Evolutionary conservation across 2,329 filamentous ascomycete species (phyloP).

Genomic region (Diplocarpon mali): DNA sequence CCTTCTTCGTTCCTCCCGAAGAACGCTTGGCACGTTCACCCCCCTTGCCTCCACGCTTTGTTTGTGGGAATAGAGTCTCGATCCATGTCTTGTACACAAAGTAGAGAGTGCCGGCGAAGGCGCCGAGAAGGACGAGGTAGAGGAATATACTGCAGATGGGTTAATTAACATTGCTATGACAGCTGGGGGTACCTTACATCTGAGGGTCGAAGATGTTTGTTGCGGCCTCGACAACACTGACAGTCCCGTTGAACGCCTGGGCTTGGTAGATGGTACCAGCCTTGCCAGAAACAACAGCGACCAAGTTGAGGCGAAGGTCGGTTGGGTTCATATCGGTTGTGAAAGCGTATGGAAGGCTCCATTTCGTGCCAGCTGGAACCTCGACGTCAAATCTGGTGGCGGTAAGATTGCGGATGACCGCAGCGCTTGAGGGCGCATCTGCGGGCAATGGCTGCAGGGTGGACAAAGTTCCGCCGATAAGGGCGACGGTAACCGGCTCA

Average conservation of each 20-base stretch:
- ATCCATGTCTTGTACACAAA: constrained; percentile 99
- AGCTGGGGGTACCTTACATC: constrained; percentile 55
- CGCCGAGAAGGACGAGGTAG: constrained; percentile 76
- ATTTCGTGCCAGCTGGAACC: constrained; percentile 65
- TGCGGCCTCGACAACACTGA: constrained; percentile 80
- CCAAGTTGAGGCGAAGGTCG: constrained; percentile 69
- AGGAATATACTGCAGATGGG: constrained; percentile 70
- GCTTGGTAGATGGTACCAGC: constrained; percentile 65
- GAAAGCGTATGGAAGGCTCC: constrained; percentile 73
- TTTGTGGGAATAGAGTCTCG: constrained; percentile 87
- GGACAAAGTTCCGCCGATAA: constrained; percentile 66
- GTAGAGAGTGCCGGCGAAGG: constrained; percentile 73
- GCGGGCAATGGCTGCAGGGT: constrained; percentile 41
- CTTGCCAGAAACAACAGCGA: constrained; percentile 59
- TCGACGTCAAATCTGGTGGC: constrained; percentile 60
- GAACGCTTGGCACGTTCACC: constrained; percentile 41
- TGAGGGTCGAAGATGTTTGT: constrained; percentile 90
- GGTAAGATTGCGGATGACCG: constrained; percentile 76
- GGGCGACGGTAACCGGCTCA: constrained; percentile 59
- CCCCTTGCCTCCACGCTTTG: constrained; percentile 41
- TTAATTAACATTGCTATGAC: constrained; percentile 12
- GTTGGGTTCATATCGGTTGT: constrained; percentile 86
- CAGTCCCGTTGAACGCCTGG: constrained; percentile 68
- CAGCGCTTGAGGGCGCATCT: constrained; percentile 36
- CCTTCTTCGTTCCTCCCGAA: constrained; percentile 55